A percentile compares a stretch with the other conserved stretches of the same genome.
phyloP scores from a whole-genome alignment of 2,329 filamentous ascomycete genomes.

The Talaromyces sp. region DNA sequence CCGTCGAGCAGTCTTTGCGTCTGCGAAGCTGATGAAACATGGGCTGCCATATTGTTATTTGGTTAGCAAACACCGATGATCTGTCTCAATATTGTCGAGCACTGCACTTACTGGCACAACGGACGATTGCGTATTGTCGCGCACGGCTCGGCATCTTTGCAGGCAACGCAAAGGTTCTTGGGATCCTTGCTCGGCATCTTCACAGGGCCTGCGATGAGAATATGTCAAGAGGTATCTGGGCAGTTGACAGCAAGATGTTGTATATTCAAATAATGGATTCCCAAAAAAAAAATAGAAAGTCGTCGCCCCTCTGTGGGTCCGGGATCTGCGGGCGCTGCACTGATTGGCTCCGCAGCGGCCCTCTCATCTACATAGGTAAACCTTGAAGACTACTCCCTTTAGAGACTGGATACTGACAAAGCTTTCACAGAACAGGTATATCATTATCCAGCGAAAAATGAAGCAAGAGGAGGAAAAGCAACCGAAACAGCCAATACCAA shows the following conservation, averaged over 20 bases:
- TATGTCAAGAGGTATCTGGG: background rate
- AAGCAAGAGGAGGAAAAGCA: too few species aligned
- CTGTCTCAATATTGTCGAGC: background rate
- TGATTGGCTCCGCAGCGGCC: conserved; percentile 3
- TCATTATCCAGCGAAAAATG: too few species aligned
- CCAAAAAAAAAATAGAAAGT: background rate
- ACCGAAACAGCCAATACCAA: too few species aligned
- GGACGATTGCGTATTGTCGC: conserved; percentile 56
- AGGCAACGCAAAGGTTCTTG: conserved; percentile 50
- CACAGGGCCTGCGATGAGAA: background rate
- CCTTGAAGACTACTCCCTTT: too few species aligned
- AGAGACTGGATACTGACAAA: too few species aligned
- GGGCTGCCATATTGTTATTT: conserved; percentile 41
- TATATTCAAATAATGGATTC: background rate
- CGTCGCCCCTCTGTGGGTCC: background rate
- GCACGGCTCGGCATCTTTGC: conserved; percentile 46
- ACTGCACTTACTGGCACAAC: conserved; percentile 52
- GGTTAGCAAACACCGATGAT: background rate
- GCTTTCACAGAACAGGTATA: too few species aligned
- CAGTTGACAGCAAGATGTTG: background rate
- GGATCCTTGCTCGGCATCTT: conserved; percentile 29
- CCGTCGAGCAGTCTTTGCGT: conserved; percentile 75
- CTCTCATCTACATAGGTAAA: too few species aligned
- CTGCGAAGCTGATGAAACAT: conserved; percentile 76
- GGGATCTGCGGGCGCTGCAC: conserved; percentile 5